phyloP scores from a whole-genome alignment of 208 protist species.

The Crithidia fasciculata region DNA sequence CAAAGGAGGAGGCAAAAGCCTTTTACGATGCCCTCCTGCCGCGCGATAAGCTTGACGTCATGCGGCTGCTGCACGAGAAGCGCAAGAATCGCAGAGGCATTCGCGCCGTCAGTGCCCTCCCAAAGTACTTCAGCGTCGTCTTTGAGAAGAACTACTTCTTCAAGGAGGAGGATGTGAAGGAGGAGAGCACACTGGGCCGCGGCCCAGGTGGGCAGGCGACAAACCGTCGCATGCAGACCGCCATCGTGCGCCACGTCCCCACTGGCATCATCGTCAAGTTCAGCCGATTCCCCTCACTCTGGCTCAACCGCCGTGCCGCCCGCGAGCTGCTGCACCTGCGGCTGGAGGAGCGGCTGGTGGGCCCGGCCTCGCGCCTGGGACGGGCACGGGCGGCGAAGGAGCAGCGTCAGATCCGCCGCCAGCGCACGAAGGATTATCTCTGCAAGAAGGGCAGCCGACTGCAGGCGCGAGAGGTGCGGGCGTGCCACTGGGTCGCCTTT shows the following conservation, averaged over 20 bases:
- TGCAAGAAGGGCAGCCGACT: constrained; percentile 47
- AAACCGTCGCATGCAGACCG: constrained; percentile 87
- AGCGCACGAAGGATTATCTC: constrained; percentile 27
- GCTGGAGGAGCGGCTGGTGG: constrained; percentile 75
- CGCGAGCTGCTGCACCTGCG: constrained; percentile 77
- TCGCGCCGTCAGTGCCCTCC: constrained; percentile 33
- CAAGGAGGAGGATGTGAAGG: constrained; percentile 73
- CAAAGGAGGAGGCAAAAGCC: constrained; percentile 31
- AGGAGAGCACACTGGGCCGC: constrained; percentile 80
- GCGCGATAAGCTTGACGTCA: constrained; percentile 71
- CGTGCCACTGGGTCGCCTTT: constrained; percentile 51
- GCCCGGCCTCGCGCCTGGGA: constrained; percentile 57
- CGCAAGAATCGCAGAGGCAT: constrained; percentile 37
- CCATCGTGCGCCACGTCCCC: constrained; percentile 72
- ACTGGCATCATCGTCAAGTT: constrained; percentile 78
- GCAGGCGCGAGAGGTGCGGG: constrained; percentile 32
- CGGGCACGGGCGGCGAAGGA: constrained; percentile 28
- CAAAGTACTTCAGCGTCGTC: constrained; percentile 55
- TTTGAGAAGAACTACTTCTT: constrained; percentile 85
- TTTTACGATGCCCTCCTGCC: constrained; percentile 61
- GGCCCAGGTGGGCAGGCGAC: constrained; percentile 89
- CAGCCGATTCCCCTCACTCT: constrained; percentile 86
- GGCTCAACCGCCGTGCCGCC: constrained; percentile 81
- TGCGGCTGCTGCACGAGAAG: constrained; percentile 50
- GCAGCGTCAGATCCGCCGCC: constrained; percentile 29